These are phyloP conservation scores for Naganishia sp. DNA, from an alignment of 1,284 basidiomycete species.

Conservation along the genomic window DNA sequence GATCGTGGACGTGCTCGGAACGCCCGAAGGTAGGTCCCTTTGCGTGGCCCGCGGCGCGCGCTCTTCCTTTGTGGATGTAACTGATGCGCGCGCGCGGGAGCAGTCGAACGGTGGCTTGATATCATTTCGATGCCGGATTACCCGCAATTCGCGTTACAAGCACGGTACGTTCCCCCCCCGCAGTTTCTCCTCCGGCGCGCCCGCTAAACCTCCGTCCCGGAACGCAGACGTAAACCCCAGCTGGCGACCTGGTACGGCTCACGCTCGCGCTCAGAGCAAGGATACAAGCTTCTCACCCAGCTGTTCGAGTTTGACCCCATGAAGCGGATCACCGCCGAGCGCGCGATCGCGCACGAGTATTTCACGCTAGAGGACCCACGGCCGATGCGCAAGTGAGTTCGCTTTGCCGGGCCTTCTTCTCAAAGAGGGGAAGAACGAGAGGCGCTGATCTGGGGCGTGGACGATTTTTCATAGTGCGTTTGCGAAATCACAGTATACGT, in stretches of 20 bases:
- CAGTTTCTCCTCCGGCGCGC: neutral
- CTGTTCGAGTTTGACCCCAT: conserved; percentile 91
- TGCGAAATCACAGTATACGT: conserved; percentile 52
- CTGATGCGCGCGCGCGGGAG: conserved; percentile 9
- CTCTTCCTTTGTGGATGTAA: neutral
- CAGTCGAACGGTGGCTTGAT: conserved; percentile 82
- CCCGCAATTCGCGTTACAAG: conserved; percentile 75
- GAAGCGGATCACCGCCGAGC: conserved; percentile 75
- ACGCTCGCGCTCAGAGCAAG: conserved; percentile 57
- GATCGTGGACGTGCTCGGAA: conserved; percentile 93
- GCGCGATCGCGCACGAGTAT: conserved; percentile 72
- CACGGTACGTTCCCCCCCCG: conserved; percentile 59
- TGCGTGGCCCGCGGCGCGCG: too few relatives aligned
- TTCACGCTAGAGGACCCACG: conserved; percentile 55
- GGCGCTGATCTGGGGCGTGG: neutral
- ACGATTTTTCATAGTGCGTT: conserved; percentile 36
- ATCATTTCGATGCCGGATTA: conserved; percentile 87
- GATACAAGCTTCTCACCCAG: conserved; percentile 76
- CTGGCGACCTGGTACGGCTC: conserved; percentile 75
- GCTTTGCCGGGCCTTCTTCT: too few relatives aligned
- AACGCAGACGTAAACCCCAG: conserved; percentile 65
- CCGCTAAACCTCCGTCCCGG: conserved; percentile 33
- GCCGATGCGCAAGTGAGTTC: conserved; percentile 51
- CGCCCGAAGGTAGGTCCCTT: conserved; percentile 68
- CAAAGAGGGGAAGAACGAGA: neutral